Evolutionary conservation across 2,329 filamentous ascomycete genomes (phyloP), one percentile per base, ranked within the genome.

Genomic region (Ilyonectria destructans): DNA sequence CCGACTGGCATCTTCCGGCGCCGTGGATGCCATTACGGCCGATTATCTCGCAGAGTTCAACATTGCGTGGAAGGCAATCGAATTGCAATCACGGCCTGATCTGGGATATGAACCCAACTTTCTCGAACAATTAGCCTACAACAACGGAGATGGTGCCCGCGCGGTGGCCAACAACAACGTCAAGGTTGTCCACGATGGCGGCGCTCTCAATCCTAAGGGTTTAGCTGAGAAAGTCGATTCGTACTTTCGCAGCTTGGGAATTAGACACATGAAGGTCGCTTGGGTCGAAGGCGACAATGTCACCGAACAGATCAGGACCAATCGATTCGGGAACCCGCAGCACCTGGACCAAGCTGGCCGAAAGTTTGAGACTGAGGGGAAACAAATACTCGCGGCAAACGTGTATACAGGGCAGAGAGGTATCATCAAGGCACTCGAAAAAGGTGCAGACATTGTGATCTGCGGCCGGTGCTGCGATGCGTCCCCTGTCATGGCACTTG

Each of bases 171-270:
- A 85, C 62, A 84, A 87, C 62, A 73, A 80, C 0, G 88, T 89
- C 77, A 88, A 87, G 66, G 80, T 90, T 12, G 80, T 89, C 31
- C 80, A 88, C 58, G 89, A 90, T 70, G 88, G 88, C 1, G 88
- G 89, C 0, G 86, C 84, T 2, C 81, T 87, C 15, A 87, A 90
- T 63, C 88, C 88, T 0, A 81, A 81, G 61, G 86, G 84, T 0
- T 72, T 90, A 13, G 86, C 86, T 0, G 73, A 85, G 58, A 75
- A 74, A 45, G 69, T 77, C n/a, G 64, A 75, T 2, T 65, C 68
- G 15, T 69, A 64, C 29, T 67, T 69, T 29, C 10, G 45, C 65
- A 68, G 75, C 71, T n/a, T 74, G 65, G 29, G 70, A 73, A 19
- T 75, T 72, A 29, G 73, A 71, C 62, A 76, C 15, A 69, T 83